A percentile compares a stretch with the other conserved stretches of the same genome.
Evolutionary conservation across 768 basidiomycete genomes (phyloP).

Genomic region (Filobasidium wieringae): DNA sequence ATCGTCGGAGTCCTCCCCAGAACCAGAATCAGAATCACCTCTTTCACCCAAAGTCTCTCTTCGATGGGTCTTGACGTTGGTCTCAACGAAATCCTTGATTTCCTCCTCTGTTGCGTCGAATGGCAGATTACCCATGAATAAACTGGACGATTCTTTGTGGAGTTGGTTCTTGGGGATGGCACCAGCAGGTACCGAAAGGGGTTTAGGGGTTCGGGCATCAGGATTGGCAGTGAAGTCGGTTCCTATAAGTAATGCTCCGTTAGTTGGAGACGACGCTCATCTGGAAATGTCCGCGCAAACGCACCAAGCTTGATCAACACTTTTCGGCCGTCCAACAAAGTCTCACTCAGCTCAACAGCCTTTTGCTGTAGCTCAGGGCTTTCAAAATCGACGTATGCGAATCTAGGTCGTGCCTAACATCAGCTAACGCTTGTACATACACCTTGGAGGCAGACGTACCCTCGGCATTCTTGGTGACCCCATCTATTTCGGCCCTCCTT

Average conservation of each 20-base stretch:
- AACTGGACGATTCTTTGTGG: slow-evolving; percentile 54
- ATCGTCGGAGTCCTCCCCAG: slow-evolving; percentile 21
- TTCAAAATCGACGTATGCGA: slow-evolving; percentile 91
- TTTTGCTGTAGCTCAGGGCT: slow-evolving; percentile 58
- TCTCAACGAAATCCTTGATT: slow-evolving; percentile 60
- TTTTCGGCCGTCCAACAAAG: slow-evolving; percentile 67
- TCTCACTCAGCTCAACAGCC: slow-evolving; percentile 73
- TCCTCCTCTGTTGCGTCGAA: slow-evolving; percentile 75
- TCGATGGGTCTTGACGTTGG: slow-evolving; percentile 43
- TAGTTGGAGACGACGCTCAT: background rate
- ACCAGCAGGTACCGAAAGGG: slow-evolving; percentile 38
- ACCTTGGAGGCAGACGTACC: slow-evolving; percentile 12
- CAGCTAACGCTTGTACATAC: background rate
- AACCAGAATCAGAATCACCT: slow-evolving; percentile 19
- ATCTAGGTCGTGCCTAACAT: slow-evolving; percentile 44
- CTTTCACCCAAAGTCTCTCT: slow-evolving; percentile 21
- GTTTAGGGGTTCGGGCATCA: slow-evolving; percentile 40
- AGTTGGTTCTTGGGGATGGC: slow-evolving; percentile 69
- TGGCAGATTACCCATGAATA: slow-evolving; percentile 86
- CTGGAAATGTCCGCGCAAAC: slow-evolving; percentile 24
- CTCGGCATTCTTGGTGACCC: slow-evolving; percentile 24
- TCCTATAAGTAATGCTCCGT: slow-evolving; percentile 47
- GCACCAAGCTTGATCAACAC: slow-evolving; percentile 86
- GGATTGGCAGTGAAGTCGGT: slow-evolving; percentile 52
- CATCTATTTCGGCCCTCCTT: slow-evolving; percentile 43